Base-by-base conservation (phyloP, 1,284 basidiomycete genomes). In the Boletus sp. region DNA sequence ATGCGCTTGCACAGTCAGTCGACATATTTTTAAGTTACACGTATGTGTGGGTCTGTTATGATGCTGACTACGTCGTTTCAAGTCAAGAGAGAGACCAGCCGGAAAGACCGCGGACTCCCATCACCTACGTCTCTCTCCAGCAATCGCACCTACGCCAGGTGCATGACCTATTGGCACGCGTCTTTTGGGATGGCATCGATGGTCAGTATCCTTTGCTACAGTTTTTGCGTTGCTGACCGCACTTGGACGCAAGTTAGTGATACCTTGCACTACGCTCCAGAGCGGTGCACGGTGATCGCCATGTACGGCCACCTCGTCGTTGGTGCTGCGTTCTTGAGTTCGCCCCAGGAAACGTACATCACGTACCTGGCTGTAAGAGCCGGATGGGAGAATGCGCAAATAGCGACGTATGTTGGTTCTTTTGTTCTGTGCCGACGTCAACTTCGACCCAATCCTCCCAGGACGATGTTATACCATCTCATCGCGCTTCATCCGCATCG, bases 281-380 rank as follows among this genome's bases (percentile, higher is more conserved):
- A 87, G 57, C 75, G 75, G 38, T 85, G 79, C 46, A 89, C 86
- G 0, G 72, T 90, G 25, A 69, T 90, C 16, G 87, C 84, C 7
- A 74, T 69, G 41, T 88, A 88, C 67, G 82, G 80, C 48, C 72
- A 73, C 44, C 69, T 88, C 16, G 84, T 90, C 8, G 75, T 90
- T 14, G 88, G 87, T n/a, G 76, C 77, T 12, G 85, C 82, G 0
- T 77, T 89, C 47, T 66, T 88, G 45, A 87, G 81, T 62, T 88
- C 84, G n/a, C 87, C 87, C 0, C 76, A 77, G 46, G 84, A 88
- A 60, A 82, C 84, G 3, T 89, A 90, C 57, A 85, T 90, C 48
- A 88, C 85, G 5, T 90, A 88, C 54, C 73, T 90, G 8, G 82
- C 74, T 29, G 86, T 90, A 34, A 79, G 76, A 54, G 72, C 81